Evolutionary conservation across 108 stramenopile genomes (phyloP), one percentile per base, ranked within the genome.

Genomic region (Skeletonema costatum): DNA sequence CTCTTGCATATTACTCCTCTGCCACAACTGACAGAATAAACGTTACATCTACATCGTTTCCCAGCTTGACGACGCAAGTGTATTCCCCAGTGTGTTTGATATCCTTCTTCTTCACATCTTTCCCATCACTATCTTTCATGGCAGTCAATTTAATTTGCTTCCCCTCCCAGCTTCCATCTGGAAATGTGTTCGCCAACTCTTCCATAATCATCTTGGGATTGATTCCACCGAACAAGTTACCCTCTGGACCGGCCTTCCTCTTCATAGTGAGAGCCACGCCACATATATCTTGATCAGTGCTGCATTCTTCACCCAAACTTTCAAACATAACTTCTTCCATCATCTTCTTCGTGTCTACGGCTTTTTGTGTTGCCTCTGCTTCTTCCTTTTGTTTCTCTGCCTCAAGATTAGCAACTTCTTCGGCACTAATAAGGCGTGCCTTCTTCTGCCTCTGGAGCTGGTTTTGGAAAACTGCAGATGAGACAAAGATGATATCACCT

Each of bases 181-280:
- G 75, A 71, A 82, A 73, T 29, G 48, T 51, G 39, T 84, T 64
- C 64, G 85, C 76, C 17, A 93, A 59, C 46, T 86, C 88, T 17
- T 80, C 80, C 70, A 92, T 65, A 21, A 94, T 75, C 58, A 81
- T 82, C 64, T 92, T 92, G 14, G 86, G 74, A 68, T 87, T 88
- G 68, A 94, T 85, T 0, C 93, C 89, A 13, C 89, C 93, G 80
- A 94, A 94, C 56, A 94, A 70, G 62, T 89, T 86, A 5, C 93
- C 92, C 56, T 91, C 89, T 10, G 92, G 90, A 33, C 92, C 92
- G 0, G 87, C 86, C 72, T 90, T 91, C 44, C 87, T 66, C 33
- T 32, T 46, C 29, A 89, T 74, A 21, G 31, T 42, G 41, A 87
- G 59, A 0, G 77, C 73, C 32, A 75, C 63, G 13, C 70, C 75